Percentiles rank a stretch among this genome's conserved stretches.
Evolutionary conservation across 169 alveolate genomes (phyloP).

Genomic region (Cryptosporidium meleagridis): DNA sequence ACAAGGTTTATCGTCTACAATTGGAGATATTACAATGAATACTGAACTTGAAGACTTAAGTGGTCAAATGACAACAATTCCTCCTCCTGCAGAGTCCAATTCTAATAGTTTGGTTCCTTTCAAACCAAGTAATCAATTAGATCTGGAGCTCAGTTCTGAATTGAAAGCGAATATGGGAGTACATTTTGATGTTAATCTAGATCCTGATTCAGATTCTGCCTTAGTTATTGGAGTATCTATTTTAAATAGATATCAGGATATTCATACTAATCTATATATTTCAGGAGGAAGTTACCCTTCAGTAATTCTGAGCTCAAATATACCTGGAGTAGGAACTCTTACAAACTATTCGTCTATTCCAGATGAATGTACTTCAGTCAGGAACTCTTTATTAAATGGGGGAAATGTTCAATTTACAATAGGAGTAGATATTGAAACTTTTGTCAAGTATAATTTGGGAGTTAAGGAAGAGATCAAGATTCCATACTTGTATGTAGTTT

Average conservation of each 20-base stretch:
- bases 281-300: slow-evolving; percentile 61
- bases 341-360: slow-evolving; percentile 4
- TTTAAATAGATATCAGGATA: slow-evolving; percentile 18
- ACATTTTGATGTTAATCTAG: slow-evolving; percentile 9
- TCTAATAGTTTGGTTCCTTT: slow-evolving; percentile 5
- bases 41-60: background rate
- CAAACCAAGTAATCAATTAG: background rate
- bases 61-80: background rate
- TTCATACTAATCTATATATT: slow-evolving; percentile 5
- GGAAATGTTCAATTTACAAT: slow-evolving; percentile 17
- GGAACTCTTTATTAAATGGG: background rate
- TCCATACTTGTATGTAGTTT: slow-evolving; percentile 30
- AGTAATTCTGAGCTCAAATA: slow-evolving; percentile 21
- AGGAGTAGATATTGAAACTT: slow-evolving; percentile 28
- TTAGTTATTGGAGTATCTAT: slow-evolving; percentile 26
- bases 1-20: slow-evolving; percentile 8
- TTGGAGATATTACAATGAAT: slow-evolving; percentile 63
- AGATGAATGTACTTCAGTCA: slow-evolving; percentile 1
- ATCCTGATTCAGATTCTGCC: slow-evolving; percentile 1
- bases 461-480: slow-evolving; percentile 12
- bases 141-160: slow-evolving; percentile 30
- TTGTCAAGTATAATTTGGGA: background rate
- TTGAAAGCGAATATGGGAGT: slow-evolving; percentile 33
- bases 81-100: background rate
- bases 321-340: slow-evolving; percentile 49